phyloP scores from a whole-genome alignment of 306 rosid species.

The Rosa chinensis region DNA sequence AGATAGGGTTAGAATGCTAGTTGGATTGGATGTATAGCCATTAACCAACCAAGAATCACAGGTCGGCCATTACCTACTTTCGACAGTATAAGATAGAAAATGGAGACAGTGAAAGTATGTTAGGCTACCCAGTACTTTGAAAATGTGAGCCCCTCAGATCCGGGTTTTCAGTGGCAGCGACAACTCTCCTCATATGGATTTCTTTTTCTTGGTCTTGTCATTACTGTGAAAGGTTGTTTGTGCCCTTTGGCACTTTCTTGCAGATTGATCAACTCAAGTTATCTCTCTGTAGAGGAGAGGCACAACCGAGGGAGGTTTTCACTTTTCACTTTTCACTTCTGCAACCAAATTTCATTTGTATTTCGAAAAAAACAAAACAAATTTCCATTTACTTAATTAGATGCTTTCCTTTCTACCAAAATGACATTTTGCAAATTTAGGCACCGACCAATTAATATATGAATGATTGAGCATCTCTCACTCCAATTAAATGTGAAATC shows the following conservation, averaged over 20 bases:
- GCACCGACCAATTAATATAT: not conserved
- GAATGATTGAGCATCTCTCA: no score
- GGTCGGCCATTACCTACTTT: not conserved
- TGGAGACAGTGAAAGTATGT: not conserved
- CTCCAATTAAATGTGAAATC: no score
- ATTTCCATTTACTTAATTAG: no score
- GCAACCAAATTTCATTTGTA: not conserved
- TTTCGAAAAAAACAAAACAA: no score
- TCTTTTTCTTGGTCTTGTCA: not conserved
- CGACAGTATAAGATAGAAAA: not conserved
- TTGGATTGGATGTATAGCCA: constrained; percentile 1
- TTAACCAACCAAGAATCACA: not conserved
- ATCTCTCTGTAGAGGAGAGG: not conserved
- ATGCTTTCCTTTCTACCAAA: not conserved
- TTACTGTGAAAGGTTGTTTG: not conserved
- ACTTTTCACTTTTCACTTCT: not conserved
- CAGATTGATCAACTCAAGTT: not conserved
- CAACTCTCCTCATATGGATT: not conserved
- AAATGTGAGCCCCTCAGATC: not conserved
- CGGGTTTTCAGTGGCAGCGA: not conserved
- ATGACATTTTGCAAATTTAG: not conserved
- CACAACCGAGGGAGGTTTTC: not conserved
- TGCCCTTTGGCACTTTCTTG: not conserved
- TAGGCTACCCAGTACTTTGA: not conserved
- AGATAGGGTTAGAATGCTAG: not conserved